Evolutionary conservation across 306 rosid species (phyloP).

Genomic region (Prunus kanzakura): DNA sequence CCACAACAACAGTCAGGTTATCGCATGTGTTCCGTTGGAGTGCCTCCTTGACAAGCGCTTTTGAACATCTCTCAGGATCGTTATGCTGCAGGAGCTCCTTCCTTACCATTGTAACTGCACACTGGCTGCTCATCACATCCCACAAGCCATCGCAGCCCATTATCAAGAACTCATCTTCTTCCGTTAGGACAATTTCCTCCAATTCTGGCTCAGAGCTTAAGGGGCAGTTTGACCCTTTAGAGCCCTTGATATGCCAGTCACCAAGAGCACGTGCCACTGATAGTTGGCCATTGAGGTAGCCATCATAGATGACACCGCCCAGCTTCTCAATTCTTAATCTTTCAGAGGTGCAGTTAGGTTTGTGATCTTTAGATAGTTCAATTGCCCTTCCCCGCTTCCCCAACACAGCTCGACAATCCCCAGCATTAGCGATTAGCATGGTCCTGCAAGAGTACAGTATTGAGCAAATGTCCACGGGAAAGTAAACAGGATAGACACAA

Average conservation of each 20-base stretch:
- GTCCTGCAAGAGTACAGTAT: slow-evolving; percentile 31
- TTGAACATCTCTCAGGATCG: slow-evolving; percentile 50
- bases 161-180: slow-evolving; percentile 68
- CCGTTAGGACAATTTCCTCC: slow-evolving; percentile 44
- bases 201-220: slow-evolving; percentile 63
- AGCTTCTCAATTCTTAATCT: slow-evolving; percentile 68
- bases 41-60: slow-evolving; percentile 55
- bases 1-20: slow-evolving; percentile 58
- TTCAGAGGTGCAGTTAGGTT: slow-evolving; percentile 68
- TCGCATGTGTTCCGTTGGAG: slow-evolving; percentile 66
- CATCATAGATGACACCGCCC: slow-evolving; percentile 68
- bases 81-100: slow-evolving; percentile 61
- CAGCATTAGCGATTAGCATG: slow-evolving; percentile 58
- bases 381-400: slow-evolving; percentile 63
- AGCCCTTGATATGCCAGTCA: slow-evolving; percentile 73
- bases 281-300: slow-evolving; percentile 68
- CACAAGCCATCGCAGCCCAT: slow-evolving; percentile 72
- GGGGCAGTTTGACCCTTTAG: slow-evolving; percentile 58
- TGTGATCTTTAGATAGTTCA: slow-evolving; percentile 69
- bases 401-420: slow-evolving; percentile 69
- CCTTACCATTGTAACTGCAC: slow-evolving; percentile 75
- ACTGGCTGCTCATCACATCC: slow-evolving; percentile 83
- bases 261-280: slow-evolving; percentile 73
- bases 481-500: neutral
- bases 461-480: neutral